A percentile compares a stretch with the other conserved stretches of the same genome.
phyloP scores from a whole-genome alignment of 2,329 filamentous ascomycete species.

The Colletotrichum shisoi region DNA sequence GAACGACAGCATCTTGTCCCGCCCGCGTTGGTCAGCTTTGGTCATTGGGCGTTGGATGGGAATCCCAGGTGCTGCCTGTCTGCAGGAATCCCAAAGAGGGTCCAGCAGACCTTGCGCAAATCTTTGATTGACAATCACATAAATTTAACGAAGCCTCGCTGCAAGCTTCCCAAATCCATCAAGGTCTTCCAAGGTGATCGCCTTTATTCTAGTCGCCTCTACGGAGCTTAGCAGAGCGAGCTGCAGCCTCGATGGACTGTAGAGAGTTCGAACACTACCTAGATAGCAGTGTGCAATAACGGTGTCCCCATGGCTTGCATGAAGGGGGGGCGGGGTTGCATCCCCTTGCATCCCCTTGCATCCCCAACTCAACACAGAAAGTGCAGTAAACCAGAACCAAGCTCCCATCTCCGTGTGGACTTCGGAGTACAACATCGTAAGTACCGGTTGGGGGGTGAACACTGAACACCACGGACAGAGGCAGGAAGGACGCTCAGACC shows the following conservation, averaged over 20 bases:
- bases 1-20: not conserved
- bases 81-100: not conserved
- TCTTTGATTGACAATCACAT: not conserved
- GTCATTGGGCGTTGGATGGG: not conserved
- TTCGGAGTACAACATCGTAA: not conserved
- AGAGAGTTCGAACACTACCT: no score
- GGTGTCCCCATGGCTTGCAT: no score
- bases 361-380: no score
- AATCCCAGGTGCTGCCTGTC: no score
- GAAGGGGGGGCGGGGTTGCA: no score
- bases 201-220: not conserved
- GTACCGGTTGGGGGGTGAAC: not conserved
- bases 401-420: not conserved
- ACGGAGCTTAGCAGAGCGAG: not conserved
- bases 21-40: not conserved
- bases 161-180: not conserved
- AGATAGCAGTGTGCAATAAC: no score
- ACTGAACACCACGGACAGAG: not conserved
- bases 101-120: not conserved
- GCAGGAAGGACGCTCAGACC: constrained; percentile 11
- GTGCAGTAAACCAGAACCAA: no score
- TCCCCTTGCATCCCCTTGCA: no score
- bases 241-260: not conserved
- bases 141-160: not conserved
- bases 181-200: not conserved